These are phyloP conservation scores for Bipolaris zeicola DNA, from an alignment of 2,329 filamentous ascomycete genomes.

Conservation along the genomic window DNA sequence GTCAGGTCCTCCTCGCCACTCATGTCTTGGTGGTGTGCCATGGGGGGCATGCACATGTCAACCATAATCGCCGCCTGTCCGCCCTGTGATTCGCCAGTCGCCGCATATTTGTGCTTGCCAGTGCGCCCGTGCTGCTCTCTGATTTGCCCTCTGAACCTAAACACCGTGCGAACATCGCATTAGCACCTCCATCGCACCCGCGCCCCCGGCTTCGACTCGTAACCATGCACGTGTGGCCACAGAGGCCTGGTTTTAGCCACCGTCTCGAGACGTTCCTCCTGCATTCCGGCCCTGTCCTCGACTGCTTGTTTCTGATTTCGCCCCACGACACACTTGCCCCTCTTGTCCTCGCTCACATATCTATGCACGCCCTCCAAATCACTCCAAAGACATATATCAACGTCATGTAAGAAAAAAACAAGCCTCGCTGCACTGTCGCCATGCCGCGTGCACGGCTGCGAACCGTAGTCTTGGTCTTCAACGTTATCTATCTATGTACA, in stretches of 20 bases:
- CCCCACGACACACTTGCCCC: neutral
- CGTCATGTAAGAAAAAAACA: neutral
- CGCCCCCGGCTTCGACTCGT: slow-evolving; percentile 1
- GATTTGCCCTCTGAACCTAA: slow-evolving; percentile 20
- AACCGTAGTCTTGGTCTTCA: too few relatives aligned
- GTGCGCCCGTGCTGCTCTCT: slow-evolving; percentile 12
- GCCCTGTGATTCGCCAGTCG: slow-evolving; percentile 24
- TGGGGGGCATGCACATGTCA: slow-evolving; percentile 2
- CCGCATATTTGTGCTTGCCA: slow-evolving; percentile 26
- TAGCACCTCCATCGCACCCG: slow-evolving; percentile 5
- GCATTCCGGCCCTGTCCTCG: neutral
- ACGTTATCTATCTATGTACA: neutral
- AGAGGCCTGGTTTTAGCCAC: slow-evolving; percentile 12
- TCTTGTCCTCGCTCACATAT: neutral
- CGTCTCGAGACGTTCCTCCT: slow-evolving; percentile 5
- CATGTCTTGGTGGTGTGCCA: neutral
- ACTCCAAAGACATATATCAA: too few relatives aligned
- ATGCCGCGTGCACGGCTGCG: neutral
- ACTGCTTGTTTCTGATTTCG: neutral
- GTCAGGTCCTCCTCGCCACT: neutral
- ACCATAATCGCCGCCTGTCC: neutral
- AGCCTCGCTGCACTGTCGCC: too few relatives aligned
- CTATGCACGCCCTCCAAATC: neutral
- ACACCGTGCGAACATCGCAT: slow-evolving; percentile 9
- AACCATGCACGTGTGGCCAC: slow-evolving; percentile 10